phyloP scores from a whole-genome alignment of 169 alveolate species.

The Toxoplasma gondii region DNA sequence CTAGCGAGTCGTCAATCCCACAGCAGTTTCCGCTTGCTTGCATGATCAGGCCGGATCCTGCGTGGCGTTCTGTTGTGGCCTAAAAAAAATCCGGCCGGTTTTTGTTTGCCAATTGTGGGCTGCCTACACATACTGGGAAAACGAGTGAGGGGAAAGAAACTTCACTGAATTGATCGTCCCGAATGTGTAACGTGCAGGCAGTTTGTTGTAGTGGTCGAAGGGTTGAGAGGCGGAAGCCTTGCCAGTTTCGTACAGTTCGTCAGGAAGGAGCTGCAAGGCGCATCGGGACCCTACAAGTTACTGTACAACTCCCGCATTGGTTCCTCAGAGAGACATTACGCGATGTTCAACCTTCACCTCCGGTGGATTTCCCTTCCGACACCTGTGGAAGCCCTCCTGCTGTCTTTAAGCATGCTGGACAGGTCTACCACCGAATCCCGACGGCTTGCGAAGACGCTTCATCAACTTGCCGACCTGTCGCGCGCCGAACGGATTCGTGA shows the following conservation, averaged over 20 bases:
- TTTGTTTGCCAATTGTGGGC: no score
- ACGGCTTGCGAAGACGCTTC: not conserved
- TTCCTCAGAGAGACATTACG: not conserved
- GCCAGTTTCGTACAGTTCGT: not conserved
- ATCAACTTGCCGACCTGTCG: conserved; percentile 15
- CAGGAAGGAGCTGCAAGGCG: not conserved
- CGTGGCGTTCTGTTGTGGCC: no score
- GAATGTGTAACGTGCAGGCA: conserved; percentile 2
- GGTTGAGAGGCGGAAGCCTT: not conserved
- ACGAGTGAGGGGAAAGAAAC: no score
- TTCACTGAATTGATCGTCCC: no score
- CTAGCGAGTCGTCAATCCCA: no score
- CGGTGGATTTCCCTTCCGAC: conserved; percentile 13
- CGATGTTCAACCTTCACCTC: conserved; percentile 10
- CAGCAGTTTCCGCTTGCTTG: no score
- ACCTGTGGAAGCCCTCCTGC: conserved; percentile 11
- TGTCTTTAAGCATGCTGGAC: not conserved
- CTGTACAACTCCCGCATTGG: conserved; percentile 27
- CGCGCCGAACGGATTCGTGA: conserved; percentile 22
- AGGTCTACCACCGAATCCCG: not conserved
- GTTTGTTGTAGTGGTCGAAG: not conserved
- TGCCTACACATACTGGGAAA: no score
- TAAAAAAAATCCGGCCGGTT: no score
- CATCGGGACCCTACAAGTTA: not conserved
- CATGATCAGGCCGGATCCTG: no score